Evolutionary conservation across 441 rosid genomes (phyloP).

Genomic region (Cnidoscolus chayamansa): DNA sequence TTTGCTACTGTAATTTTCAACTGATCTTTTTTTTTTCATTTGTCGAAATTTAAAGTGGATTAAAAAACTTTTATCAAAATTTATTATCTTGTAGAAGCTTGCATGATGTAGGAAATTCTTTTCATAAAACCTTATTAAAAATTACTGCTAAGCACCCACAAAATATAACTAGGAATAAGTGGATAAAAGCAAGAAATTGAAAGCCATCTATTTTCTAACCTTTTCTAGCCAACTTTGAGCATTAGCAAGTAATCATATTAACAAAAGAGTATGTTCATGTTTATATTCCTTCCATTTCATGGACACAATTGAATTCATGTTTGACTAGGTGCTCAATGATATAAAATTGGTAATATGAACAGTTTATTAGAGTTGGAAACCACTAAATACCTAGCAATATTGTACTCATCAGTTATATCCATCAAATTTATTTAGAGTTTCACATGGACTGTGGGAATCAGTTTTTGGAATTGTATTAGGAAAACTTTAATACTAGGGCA

Average conservation of each 20-base stretch:
- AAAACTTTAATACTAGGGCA: not conserved
- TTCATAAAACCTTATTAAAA: not conserved
- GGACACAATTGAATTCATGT: not conserved
- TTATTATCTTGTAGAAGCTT: not conserved
- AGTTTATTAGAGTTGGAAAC: not conserved
- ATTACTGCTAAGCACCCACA: not conserved
- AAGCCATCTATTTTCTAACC: not conserved
- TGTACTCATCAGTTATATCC: not conserved
- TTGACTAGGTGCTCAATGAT: not conserved
- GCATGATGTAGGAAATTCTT: not conserved
- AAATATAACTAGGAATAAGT: too few species aligned
- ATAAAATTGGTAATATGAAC: too few species aligned
- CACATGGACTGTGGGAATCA: not conserved
- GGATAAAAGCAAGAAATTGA: not conserved
- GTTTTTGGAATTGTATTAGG: not conserved
- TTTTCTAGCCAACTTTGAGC: not conserved
- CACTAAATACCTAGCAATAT: not conserved
- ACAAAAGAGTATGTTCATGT: not conserved
- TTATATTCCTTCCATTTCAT: not conserved
- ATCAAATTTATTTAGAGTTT: too few species aligned
- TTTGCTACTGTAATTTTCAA: not conserved
- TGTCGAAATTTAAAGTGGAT: conserved; percentile 2
- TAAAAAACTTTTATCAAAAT: not conserved
- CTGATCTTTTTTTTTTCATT: not conserved
- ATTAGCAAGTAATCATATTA: not conserved